Evolutionary conservation across 257 asterid species (phyloP).

Genomic region (Nemophila menziesii): DNA sequence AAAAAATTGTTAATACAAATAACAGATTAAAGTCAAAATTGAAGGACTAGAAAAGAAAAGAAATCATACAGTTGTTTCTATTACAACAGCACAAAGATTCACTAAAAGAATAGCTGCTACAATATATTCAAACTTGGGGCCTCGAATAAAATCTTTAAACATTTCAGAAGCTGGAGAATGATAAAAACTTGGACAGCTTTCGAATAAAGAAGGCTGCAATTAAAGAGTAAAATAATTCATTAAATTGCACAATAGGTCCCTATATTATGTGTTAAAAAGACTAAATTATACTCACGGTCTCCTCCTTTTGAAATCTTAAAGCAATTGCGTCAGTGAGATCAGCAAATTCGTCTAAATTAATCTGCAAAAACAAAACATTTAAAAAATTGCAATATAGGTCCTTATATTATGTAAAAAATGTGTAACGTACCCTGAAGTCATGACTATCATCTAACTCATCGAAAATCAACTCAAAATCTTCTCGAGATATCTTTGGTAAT

Average conservation of each 20-base stretch:
- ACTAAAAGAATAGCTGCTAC: constrained; percentile 52
- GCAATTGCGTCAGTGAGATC: constrained; percentile 89
- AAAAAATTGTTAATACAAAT: constrained; percentile 13
- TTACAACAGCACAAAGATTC: constrained; percentile 74
- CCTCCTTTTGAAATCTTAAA: constrained; percentile 88
- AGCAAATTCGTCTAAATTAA: constrained; percentile 71
- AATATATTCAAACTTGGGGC: constrained; percentile 57
- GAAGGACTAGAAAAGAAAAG: constrained; percentile 3
- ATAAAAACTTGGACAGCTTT: constrained; percentile 57
- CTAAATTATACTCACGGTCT: constrained; percentile 49
- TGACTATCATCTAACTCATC: constrained; percentile 82
- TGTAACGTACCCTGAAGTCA: constrained; percentile 72
- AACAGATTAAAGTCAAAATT: constrained; percentile 3
- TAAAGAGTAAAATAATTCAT: background rate
- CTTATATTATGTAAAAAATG: no score
- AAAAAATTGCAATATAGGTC: no score
- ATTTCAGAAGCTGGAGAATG: constrained; percentile 52
- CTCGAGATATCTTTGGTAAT: constrained; percentile 82
- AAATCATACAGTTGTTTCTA: constrained; percentile 74
- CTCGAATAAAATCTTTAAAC: constrained; percentile 55
- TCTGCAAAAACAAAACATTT: constrained; percentile 48
- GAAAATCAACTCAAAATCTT: constrained; percentile 82
- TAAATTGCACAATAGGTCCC: no score
- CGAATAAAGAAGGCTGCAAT: constrained; percentile 65
- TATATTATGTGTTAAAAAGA: no score